These are phyloP conservation scores for Sequoiadendron giganteum DNA, from an alignment of 75 land plant species.

Conservation along the genomic window DNA sequence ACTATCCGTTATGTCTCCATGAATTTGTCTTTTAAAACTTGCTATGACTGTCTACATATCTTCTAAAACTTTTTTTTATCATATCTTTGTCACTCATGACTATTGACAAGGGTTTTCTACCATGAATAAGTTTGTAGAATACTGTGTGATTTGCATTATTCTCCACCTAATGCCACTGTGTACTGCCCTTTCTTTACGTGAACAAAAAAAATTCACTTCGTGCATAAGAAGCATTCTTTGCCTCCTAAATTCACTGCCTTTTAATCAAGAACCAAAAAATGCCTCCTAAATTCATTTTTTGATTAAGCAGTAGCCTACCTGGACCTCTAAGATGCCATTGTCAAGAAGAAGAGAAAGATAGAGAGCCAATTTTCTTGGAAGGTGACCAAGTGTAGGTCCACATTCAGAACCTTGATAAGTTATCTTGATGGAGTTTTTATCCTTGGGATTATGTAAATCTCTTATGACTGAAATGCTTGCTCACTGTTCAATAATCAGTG, in stretches of 20 bases:
- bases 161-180: too few species aligned
- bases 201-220: not conserved
- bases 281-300: too few species aligned
- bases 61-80: too few species aligned
- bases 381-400: conserved; percentile 53
- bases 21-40: too few species aligned
- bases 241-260: not conserved
- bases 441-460: conserved; percentile 72
- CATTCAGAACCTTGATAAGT: conserved; percentile 28
- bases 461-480: conserved; percentile 37
- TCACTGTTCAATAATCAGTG: too few species aligned
- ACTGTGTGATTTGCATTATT: too few species aligned
- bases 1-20: too few species aligned
- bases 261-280: not conserved
- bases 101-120: too few species aligned
- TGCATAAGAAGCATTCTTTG: not conserved
- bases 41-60: too few species aligned
- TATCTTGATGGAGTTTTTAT: conserved; percentile 75
- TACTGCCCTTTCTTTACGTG: not conserved
- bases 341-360: conserved; percentile 67
- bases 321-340: conserved; percentile 35
- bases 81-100: too few species aligned
- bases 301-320: conserved; percentile 33
- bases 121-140: too few species aligned
- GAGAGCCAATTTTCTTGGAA: conserved; percentile 63